These are phyloP conservation scores for Hapsidospora chrysogenum DNA, from an alignment of 495 filamentous ascomycete species.

Conservation along the genomic window DNA sequence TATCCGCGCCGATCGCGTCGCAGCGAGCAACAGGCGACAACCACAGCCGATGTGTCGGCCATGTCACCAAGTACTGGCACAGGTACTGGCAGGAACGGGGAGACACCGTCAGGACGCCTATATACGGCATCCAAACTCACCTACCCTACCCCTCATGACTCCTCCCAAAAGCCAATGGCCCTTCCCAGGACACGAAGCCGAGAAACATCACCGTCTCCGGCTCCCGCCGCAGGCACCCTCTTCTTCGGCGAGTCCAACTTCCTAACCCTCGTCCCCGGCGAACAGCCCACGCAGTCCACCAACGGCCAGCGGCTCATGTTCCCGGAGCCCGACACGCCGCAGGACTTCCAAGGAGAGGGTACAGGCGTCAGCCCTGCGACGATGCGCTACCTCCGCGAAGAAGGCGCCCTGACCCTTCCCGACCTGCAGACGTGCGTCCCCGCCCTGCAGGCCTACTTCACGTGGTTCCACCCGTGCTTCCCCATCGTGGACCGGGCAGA, in stretches of 20 bases:
- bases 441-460: constrained; percentile 44
- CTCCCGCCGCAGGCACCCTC: not conserved
- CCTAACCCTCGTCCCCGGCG: constrained; percentile 1
- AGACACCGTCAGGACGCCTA: no score
- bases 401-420: constrained; percentile 48
- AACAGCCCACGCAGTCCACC: not conserved
- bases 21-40: no score
- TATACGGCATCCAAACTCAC: no score
- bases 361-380: not conserved
- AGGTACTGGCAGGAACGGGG: no score
- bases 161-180: no score
- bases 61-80: no score
- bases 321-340: constrained; percentile 1
- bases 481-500: constrained; percentile 49
- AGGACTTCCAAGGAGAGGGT: not conserved
- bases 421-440: constrained; percentile 39
- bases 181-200: not conserved
- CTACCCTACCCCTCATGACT: no score
- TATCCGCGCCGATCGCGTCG: not conserved
- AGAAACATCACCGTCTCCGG: not conserved
- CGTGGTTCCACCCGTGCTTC: constrained; percentile 61
- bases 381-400: constrained; percentile 19
- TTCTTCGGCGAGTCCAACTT: constrained; percentile 4
- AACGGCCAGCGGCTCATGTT: not conserved
- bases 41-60: no score